Percentiles rank a stretch among this genome's conserved stretches.
These are phyloP conservation scores for Backusella morwellensis DNA, from an alignment of 192 early-diverging fungal species.

Conservation along the genomic window DNA sequence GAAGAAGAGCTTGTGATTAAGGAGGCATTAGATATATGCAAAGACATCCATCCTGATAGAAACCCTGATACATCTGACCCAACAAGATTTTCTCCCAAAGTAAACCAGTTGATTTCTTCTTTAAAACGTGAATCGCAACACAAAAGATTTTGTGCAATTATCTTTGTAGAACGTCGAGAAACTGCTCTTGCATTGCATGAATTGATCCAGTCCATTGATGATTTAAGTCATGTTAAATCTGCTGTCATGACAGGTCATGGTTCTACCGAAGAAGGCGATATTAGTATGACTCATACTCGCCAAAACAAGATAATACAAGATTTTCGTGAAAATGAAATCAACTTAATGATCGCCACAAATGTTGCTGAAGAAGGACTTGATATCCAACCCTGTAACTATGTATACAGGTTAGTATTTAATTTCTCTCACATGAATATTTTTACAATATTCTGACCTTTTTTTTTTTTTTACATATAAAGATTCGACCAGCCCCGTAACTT, in stretches of 20 bases:
- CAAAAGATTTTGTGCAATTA: slow-evolving; percentile 76
- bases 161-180: slow-evolving; percentile 75
- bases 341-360: slow-evolving; percentile 84
- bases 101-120: slow-evolving; percentile 61
- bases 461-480: slow-evolving; percentile 24
- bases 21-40: not conserved
- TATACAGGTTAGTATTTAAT: slow-evolving; percentile 56
- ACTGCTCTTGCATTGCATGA: slow-evolving; percentile 58
- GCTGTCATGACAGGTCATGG: slow-evolving; percentile 63
- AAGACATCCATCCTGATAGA: not conserved
- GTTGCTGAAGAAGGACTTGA: slow-evolving; percentile 96
- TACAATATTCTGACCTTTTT: not conserved
- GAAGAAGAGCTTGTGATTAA: not conserved
- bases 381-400: slow-evolving; percentile 86
- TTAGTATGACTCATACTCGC: slow-evolving; percentile 44
- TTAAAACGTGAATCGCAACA: slow-evolving; percentile 32
- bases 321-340: slow-evolving; percentile 65
- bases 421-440: not conserved
- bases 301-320: slow-evolving; percentile 60
- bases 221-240: slow-evolving; percentile 43
- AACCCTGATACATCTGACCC: slow-evolving; percentile 27
- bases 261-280: slow-evolving; percentile 25
- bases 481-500: slow-evolving; percentile 75
- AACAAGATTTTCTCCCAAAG: slow-evolving; percentile 61
- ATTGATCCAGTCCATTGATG: slow-evolving; percentile 55